Evolutionary conservation across 1,139 yeast genomes (phyloP).

Genomic region (Suhomyces taliae): DNA sequence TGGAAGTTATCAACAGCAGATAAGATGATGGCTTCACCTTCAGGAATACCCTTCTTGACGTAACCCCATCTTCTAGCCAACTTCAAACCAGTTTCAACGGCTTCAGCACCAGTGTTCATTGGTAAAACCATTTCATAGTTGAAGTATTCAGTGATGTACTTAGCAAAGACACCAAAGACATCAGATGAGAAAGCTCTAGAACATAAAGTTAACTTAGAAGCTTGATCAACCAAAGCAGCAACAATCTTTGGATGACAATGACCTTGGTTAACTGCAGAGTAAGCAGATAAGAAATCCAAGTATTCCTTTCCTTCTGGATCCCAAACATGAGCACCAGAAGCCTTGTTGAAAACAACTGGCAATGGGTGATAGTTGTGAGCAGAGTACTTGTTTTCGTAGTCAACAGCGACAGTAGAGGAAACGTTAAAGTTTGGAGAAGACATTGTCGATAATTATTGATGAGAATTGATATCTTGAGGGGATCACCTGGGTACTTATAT

Average conservation of each 20-base stretch:
- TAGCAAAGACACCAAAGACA: slow-evolving; percentile 83
- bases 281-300: slow-evolving; percentile 86
- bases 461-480: background rate
- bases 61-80: slow-evolving; percentile 98
- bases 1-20: slow-evolving; percentile 92
- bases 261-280: slow-evolving; percentile 97
- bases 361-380: slow-evolving; percentile 98
- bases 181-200: slow-evolving; percentile 94
- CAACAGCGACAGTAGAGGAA: slow-evolving; percentile 64
- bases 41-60: slow-evolving; percentile 78
- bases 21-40: slow-evolving; percentile 80
- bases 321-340: slow-evolving; percentile 93
- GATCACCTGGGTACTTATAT: background rate
- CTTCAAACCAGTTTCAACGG: slow-evolving; percentile 93
- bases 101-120: slow-evolving; percentile 99
- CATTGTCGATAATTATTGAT: slow-evolving; percentile 12
- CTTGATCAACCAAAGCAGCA: slow-evolving; percentile 83
- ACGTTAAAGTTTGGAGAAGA: slow-evolving; percentile 35
- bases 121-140: slow-evolving; percentile 92
- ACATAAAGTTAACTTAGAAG: slow-evolving; percentile 76
- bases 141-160: slow-evolving; percentile 85
- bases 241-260: slow-evolving; percentile 96
- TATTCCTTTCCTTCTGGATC: slow-evolving; percentile 94
- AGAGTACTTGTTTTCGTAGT: slow-evolving; percentile 76
- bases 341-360: slow-evolving; percentile 89